Base-by-base conservation (phyloP, 2,329 filamentous ascomycete species). In the Zasmidium angulare region DNA sequence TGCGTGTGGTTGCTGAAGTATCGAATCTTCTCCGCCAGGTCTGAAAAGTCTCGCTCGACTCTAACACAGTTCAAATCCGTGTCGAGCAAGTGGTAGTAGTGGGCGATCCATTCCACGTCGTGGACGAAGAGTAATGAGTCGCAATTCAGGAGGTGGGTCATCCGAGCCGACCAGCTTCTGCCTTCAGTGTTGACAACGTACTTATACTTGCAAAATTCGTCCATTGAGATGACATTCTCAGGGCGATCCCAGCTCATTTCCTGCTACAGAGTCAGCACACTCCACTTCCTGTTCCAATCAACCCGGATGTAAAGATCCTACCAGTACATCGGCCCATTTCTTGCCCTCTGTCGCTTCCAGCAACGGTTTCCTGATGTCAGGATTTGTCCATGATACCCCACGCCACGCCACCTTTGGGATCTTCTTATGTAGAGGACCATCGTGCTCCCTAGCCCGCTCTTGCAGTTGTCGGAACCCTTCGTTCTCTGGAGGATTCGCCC, bases 321-420 rank as follows among this genome's bases (percentile, higher is more conserved):
- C 68, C 20, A 67, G 60, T 0, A 77, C 72, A 61, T 77, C 74
- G 2, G 71, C 70, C 75, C 75, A 77, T 1, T 63, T 24, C 57
- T 75, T 71, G 1, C 66, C 72, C 2, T 66, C 53, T 2, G 72
- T 71, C 2, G 59, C 63, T 6, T 68, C 56, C 0, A 77, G 24
- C 14, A 77, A 62, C 17, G 68, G 61, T 21, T 72, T 58, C n/a
- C 72, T 63, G 10, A 72, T 62, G 21, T 60, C 61, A 7, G 60
- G 48, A 40, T 68, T 67, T 19, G 70, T 63, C 52, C 67, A 65
- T 19, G 67, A 63, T 1, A 68, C 68, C 9, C 69, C 70, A 2
- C 71, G 66, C 70, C 71, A 74, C 1, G 71, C 64, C 2, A 66
- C 63, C 51, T 71, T 68, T 7, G 63, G 67, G 10, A 68, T 69